Base-by-base conservation (phyloP, 371 early-diverging fungal species). In the Mortierella sp. region DNA sequence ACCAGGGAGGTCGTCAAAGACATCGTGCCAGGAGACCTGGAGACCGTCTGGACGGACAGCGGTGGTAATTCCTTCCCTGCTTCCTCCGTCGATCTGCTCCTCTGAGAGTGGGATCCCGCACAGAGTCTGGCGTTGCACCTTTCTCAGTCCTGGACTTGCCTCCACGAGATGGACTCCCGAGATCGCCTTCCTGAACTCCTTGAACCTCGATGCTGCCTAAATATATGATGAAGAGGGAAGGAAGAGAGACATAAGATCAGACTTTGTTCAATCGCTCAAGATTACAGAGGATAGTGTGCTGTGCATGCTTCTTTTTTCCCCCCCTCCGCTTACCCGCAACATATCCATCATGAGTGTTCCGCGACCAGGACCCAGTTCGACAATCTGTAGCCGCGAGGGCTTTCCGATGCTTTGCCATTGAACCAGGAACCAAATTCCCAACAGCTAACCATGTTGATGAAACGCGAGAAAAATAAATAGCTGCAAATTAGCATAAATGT, bases 261-360 rank as follows among this genome's bases (percentile, higher is more conserved):
- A 4, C 34, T 34, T 53, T n/a, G 19, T n/a, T 55, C 63, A 13
- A 34, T 29, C 10, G 1, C 0, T 66, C 19, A 29, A 53, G 48
- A 53, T 24, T 40, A 67, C 31, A 77, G 48, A 55, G 67, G 50
- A 47, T 26, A 66, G 48, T 66, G n/a, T 37, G 24, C 64, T n/a
- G n/a, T n/a, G n/a, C n/a, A n/a, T n/a, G n/a, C n/a, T n/a, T n/a
- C n/a, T n/a, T n/a, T n/a, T n/a, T n/a, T n/a, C n/a, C n/a, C n/a
- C n/a, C n/a, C n/a, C n/a, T 64, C 41, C 16, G 29, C 73, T 73
- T 88, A 94, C 95, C 58, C 97, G 88, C 76, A 98, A 80, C 90
- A 98, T 93, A 79, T 99, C 99, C 74, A 88, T 86, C 95, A 98
- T 95, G 64, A 99, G 87, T 13, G 98, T 98, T 41, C 99, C 99